A percentile compares a stretch with the other conserved stretches of the same genome.
These are phyloP conservation scores for Cryptosporidium ryanae DNA, from an alignment of 169 alveolate species.

Conservation along the genomic window DNA sequence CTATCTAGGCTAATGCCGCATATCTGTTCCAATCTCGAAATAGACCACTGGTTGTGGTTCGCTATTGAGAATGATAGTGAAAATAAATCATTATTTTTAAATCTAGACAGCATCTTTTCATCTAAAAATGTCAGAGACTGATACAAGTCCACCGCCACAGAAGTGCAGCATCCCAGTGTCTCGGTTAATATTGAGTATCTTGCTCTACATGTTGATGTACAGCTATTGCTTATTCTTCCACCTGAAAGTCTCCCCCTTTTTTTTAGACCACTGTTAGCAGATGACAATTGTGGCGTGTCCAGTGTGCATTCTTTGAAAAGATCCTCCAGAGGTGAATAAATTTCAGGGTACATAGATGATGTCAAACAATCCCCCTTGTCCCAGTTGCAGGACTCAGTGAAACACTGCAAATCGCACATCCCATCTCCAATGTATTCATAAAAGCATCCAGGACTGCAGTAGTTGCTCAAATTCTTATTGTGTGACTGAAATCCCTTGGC, in stretches of 20 bases:
- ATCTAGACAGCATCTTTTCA: neutral
- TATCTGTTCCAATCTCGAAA: slow-evolving; percentile 78
- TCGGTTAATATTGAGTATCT: slow-evolving; percentile 50
- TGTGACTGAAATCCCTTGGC: slow-evolving; percentile 20
- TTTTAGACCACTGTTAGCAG: neutral
- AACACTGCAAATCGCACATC: slow-evolving; percentile 80
- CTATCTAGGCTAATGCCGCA: slow-evolving; percentile 78
- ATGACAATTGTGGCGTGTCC: neutral
- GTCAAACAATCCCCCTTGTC: slow-evolving; percentile 80
- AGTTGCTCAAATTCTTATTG: neutral
- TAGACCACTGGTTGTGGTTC: slow-evolving; percentile 52
- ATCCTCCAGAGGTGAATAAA: slow-evolving; percentile 61
- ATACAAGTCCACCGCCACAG: slow-evolving; percentile 47
- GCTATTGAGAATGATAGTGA: slow-evolving; percentile 9
- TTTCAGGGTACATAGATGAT: slow-evolving; percentile 78
- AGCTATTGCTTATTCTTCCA: neutral
- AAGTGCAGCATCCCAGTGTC: slow-evolving; percentile 58
- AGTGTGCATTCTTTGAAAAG: slow-evolving; percentile 38
- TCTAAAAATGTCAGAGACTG: slow-evolving; percentile 35
- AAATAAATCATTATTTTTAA: neutral
- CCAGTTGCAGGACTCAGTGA: slow-evolving; percentile 80
- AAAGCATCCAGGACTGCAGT: slow-evolving; percentile 75
- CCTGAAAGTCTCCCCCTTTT: neutral
- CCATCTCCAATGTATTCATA: slow-evolving; percentile 79
- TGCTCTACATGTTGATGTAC: slow-evolving; percentile 47